These are phyloP conservation scores for Hypoxylon rickii DNA, from an alignment of 495 filamentous ascomycete species.

Conservation along the genomic window DNA sequence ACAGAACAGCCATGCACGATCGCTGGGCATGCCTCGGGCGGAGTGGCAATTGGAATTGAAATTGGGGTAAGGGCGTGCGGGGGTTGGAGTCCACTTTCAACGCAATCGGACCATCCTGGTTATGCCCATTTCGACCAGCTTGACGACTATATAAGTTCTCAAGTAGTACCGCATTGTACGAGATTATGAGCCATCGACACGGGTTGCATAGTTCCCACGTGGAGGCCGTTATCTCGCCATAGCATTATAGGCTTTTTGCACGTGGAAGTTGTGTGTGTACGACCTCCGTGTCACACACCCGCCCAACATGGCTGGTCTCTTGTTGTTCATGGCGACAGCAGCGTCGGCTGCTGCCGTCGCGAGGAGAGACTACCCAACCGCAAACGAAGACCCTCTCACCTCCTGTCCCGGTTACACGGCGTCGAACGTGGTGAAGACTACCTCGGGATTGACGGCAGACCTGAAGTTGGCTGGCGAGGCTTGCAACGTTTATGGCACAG, in stretches of 20 bases:
- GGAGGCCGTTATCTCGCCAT: conserved; percentile 15
- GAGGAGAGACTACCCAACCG: conserved; percentile 28
- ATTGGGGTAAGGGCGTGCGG: conserved; percentile 20
- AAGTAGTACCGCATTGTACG: background rate
- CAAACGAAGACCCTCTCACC: conserved; percentile 34
- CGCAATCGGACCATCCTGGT: too few relatives aligned
- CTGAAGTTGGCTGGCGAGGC: conserved; percentile 67
- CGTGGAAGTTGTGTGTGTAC: conserved; percentile 4
- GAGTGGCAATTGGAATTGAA: conserved; percentile 18
- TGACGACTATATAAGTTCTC: conserved; percentile 22
- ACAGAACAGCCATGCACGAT: background rate
- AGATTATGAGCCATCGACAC: background rate
- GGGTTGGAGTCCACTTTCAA: background rate
- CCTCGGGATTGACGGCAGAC: conserved; percentile 62
- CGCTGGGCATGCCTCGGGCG: conserved; percentile 4
- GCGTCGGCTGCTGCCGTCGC: conserved; percentile 36
- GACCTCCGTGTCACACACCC: conserved; percentile 4
- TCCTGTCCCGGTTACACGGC: conserved; percentile 76
- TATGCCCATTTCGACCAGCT: background rate
- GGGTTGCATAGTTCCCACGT: conserved; percentile 17
- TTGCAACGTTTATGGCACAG: conserved; percentile 74
- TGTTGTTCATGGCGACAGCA: conserved; percentile 34
- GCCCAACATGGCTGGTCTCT: conserved; percentile 27
- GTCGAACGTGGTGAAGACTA: conserved; percentile 60
- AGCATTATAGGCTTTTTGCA: conserved; percentile 1